A percentile compares a stretch with the other conserved stretches of the same genome.
phyloP scores from a whole-genome alignment of 805 yeast species.

The Kuraishia capsulata region DNA sequence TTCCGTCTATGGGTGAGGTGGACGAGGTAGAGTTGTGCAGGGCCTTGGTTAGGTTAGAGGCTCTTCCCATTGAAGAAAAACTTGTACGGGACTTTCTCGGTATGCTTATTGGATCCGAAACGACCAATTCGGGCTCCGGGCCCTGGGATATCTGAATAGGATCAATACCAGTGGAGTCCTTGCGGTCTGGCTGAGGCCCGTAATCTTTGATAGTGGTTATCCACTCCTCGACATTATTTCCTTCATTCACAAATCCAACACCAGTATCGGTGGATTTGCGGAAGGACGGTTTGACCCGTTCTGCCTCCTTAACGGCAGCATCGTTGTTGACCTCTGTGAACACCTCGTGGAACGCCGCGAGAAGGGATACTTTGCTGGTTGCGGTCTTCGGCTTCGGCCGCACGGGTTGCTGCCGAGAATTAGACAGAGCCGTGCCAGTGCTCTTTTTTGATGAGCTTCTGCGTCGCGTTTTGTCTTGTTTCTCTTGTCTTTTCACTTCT shows the following conservation, averaged over 20 bases:
- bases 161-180: constrained; percentile 6
- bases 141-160: not conserved
- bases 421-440: not conserved
- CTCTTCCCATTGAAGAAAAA: constrained; percentile 1
- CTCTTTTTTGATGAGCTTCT: constrained; percentile 9
- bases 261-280: not conserved
- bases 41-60: constrained; percentile 4
- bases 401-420: not conserved
- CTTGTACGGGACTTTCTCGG: constrained; percentile 1
- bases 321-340: constrained; percentile 16
- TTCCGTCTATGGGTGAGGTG: constrained; percentile 2
- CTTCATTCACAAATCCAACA: constrained; percentile 1
- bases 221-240: constrained; percentile 14
- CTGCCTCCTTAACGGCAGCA: not conserved
- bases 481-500: not conserved
- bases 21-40: constrained; percentile 2
- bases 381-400: not conserved
- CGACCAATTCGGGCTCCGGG: no score
- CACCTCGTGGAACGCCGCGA: constrained; percentile 26
- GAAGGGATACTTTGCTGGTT: constrained; percentile 13
- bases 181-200: constrained; percentile 6
- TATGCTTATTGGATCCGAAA: constrained; percentile 4
- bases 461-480: constrained; percentile 1
- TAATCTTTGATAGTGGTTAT: constrained; percentile 10
- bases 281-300: no score